Evolutionary conservation across 164 flowering plant species (phyloP), one percentile per base, ranked within the genome.

Genomic region (Tetrastigma voinierianum): DNA sequence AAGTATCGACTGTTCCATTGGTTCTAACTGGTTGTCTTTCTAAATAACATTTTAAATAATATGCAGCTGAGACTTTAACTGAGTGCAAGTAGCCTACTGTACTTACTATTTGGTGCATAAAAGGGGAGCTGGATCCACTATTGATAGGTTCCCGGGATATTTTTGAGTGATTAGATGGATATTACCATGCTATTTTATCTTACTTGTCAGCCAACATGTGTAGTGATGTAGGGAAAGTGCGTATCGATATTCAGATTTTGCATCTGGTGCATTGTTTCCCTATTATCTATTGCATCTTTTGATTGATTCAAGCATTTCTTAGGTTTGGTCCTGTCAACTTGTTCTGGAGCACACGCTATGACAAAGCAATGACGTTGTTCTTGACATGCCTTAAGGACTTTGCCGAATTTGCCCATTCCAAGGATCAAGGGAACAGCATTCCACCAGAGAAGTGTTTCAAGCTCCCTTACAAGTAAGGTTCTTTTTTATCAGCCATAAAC

Each of bases 281-380:
- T 14, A 4, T 46, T 32, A 14, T 53, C 25, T 70, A 20, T 51
- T 10, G 61, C 47, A 18, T 71, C 24, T 53, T 47, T 24, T 19
- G 44, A 21, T 18, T 70, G 11, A 61, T 58, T 25, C 48, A 49
- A 14, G 2, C 10, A 11, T 60, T 67, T 66, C 18, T 61, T 73
- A 95, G 99, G 77, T 96, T 92, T 81, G 99, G 99, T 63, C 99
- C 99, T 4, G 98, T 92, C 70, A 96, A 96, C 82, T 77, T 96
- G 72, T 96, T 96, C 65, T 96, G 99, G 99, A 96, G 98, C 80
- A 90, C 98, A 19, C 97, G 97, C 24, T 96, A 90, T 60, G 98
- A 92, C 83, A 96, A 89, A 77, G 99, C 99, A 72, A 96, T 92
- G 97, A 93, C 93, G 51, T 76, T 90, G 70, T 96, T 80, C 87